Evolutionary conservation across 2,329 filamentous ascomycete species (phyloP), one percentile per base, ranked within the genome.

Genomic region (Scolecobasidium constrictum): DNA sequence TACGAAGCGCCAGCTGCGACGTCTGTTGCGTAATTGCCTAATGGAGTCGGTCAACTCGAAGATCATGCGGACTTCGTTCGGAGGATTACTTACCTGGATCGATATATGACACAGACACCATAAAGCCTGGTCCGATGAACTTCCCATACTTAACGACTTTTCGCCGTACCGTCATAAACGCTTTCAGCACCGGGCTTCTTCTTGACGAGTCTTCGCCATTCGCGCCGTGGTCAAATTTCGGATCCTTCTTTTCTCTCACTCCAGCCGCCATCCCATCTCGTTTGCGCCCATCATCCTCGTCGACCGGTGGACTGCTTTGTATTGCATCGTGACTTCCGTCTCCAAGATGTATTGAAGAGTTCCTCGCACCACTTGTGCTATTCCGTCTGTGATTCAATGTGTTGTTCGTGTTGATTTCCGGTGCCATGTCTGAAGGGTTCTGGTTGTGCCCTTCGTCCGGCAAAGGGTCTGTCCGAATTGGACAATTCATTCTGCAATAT

Each of bases 11-110:
- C 81, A 36, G 80, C 80, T 5, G 77, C 73, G 38, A 83, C 75
- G 56, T 80, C 80, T 16, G 81, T 84, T 1, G 80, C 70, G 55
- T 84, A 85, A 57, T 85, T 84, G 46, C 77, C 77, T 40, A 69
- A 76, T 12, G 4, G 16, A 17, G 16, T 7, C 26, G n/a, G 26
- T 9, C 9, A n/a, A 31, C 26, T 7, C 9, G n/a, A 7, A n/a
- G 9, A n/a, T 31, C 26, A 31, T 7, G 9, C 34, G 34, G 20
- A n/a, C n/a, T n/a, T n/a, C n/a, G n/a, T n/a, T n/a, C n/a, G n/a
- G n/a, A n/a, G n/a, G n/a, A n/a, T n/a, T n/a, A 50, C 52, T 28
- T 51, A 56, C 64, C 64, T 11, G 66, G 67, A 53, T 70, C 67
- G 39, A 69, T 69, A 51, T 70, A 70, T 15, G 67, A 66, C 39